A percentile compares a stretch with the other conserved stretches of the same genome.
phyloP scores from a whole-genome alignment of 768 basidiomycete genomes.

The Pleurotus cornucopiae region DNA sequence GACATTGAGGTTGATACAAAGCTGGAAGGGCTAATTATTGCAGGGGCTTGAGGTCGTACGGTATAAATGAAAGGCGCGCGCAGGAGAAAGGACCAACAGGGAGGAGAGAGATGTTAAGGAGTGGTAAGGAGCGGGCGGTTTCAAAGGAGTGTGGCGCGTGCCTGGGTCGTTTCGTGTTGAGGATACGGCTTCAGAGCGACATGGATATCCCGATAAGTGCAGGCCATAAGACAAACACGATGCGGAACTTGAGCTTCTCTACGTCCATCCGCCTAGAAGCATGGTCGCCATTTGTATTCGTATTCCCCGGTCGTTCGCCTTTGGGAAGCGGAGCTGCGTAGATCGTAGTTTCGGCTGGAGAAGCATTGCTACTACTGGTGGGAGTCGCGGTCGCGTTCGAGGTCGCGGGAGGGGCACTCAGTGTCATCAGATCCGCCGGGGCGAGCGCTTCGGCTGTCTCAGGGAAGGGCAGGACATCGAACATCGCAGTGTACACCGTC shows the following conservation, averaged over 20 bases:
- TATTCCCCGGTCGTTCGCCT: conserved; percentile 6
- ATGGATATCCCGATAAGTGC: conserved; percentile 52
- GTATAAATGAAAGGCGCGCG: background rate
- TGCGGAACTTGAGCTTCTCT: conserved; percentile 37
- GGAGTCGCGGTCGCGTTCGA: conserved; percentile 5
- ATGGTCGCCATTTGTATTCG: conserved; percentile 5
- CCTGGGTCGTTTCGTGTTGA: too few relatives aligned
- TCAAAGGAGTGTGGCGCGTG: too few relatives aligned
- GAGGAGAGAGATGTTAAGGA: too few relatives aligned
- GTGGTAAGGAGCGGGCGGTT: too few relatives aligned
- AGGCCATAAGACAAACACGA: conserved; percentile 54
- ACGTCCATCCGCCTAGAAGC: conserved; percentile 22
- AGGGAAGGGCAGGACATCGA: conserved; percentile 18
- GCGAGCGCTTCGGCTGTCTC: background rate
- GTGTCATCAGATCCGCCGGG: background rate
- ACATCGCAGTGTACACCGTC: conserved; percentile 49
- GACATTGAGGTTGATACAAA: too few relatives aligned
- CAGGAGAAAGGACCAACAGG: too few relatives aligned
- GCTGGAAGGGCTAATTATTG: too few relatives aligned
- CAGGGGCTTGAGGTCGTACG: background rate
- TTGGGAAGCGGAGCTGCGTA: conserved; percentile 9
- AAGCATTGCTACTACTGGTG: background rate
- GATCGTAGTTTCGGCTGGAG: conserved; percentile 12
- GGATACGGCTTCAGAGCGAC: conserved; percentile 31
- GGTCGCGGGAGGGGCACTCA: background rate